Conservation (phyloP, 345 rosid genomes). For the Syzygium jambos region DNA sequence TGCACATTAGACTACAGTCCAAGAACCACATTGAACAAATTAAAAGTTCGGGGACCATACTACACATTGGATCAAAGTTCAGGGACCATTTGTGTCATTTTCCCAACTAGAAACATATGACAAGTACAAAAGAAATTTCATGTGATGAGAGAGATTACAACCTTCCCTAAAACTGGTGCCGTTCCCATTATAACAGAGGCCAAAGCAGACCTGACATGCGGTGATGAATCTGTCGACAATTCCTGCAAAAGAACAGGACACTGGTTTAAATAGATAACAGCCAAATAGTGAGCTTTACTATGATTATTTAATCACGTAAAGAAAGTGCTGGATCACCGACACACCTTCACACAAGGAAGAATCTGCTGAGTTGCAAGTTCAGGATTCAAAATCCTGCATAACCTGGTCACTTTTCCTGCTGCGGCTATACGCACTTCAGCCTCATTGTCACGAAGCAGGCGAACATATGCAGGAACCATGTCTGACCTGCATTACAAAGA, state of each 20-base stretch:
- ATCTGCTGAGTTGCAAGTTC: conserved; percentile 76
- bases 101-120: not conserved
- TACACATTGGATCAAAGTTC: no score
- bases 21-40: no score
- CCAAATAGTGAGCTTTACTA: not conserved
- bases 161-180: conserved; percentile 82
- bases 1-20: no score
- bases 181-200: conserved; percentile 99
- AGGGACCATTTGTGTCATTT: no score
- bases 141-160: not conserved
- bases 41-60: no score
- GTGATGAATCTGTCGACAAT: conserved; percentile 90
- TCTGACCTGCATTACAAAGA: conserved; percentile 36
- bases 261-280: not conserved
- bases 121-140: not conserved
- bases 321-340: not conserved
- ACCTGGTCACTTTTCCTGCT: conserved; percentile 92
- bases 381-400: conserved; percentile 77
- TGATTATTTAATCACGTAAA: not conserved
- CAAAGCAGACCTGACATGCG: conserved; percentile 95
- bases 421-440: conserved; percentile 99
- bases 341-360: conserved; percentile 90
- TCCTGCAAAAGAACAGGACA: conserved; percentile 35
- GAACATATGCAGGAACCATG: conserved; percentile 89
- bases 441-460: conserved; percentile 88